A percentile compares a stretch with the other conserved stretches of the same genome.
These are phyloP conservation scores for Debaryomyces udenii DNA, from an alignment of 1,139 yeast genomes.

Conservation along the genomic window DNA sequence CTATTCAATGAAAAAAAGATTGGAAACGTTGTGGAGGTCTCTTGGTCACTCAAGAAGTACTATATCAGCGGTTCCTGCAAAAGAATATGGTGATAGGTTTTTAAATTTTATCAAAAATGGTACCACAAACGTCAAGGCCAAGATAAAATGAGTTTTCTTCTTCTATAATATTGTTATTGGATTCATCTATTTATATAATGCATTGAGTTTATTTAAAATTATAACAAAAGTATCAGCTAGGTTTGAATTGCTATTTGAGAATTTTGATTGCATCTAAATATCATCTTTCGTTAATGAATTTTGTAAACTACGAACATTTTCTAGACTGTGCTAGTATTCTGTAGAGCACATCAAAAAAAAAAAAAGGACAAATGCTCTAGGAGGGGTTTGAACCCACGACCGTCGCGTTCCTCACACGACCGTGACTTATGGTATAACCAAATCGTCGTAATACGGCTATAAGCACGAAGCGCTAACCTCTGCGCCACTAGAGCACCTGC, in stretches of 20 bases:
- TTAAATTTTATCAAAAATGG: conserved; percentile 63
- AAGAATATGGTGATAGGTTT: conserved; percentile 88
- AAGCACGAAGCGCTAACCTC: conserved; percentile 61
- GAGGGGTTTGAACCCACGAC: conserved; percentile 63
- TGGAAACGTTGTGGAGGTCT: conserved; percentile 88
- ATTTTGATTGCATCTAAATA: not conserved
- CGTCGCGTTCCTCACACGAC: conserved; percentile 63
- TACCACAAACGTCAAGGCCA: conserved; percentile 20
- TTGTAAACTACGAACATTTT: no score
- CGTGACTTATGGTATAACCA: conserved; percentile 56
- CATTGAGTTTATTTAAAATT: conserved; percentile 1
- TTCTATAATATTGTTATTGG: not conserved
- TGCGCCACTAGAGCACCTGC: conserved; percentile 54
- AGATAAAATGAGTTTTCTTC: conserved; percentile 1
- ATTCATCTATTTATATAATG: conserved; percentile 1
- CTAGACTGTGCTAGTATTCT: no score
- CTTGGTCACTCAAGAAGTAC: conserved; percentile 67
- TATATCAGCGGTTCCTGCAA: conserved; percentile 88
- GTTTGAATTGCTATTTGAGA: not conserved
- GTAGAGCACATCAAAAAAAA: conserved; percentile 18
- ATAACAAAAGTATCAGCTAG: not conserved
- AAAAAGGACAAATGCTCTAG: conserved; percentile 52
- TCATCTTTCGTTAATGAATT: not conserved
- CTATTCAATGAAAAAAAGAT: conserved; percentile 71
- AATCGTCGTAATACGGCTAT: conserved; percentile 53